A percentile compares a stretch with the other conserved stretches of the same genome.
These are phyloP conservation scores for Solanum chiquidenum DNA, from an alignment of 257 asterid species.

Conservation along the genomic window DNA sequence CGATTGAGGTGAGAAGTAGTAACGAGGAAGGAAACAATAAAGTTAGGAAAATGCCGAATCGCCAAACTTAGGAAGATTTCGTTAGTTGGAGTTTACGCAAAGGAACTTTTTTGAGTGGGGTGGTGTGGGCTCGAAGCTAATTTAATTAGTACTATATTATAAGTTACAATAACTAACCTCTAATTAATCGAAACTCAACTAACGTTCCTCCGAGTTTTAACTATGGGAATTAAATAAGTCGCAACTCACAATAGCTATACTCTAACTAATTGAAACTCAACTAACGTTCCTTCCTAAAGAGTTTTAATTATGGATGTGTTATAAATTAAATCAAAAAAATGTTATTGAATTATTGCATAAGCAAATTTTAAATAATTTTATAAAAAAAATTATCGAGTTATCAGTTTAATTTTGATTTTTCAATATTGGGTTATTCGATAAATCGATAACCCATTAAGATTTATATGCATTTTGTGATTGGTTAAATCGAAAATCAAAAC, in stretches of 20 bases:
- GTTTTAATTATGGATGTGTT: too few species aligned
- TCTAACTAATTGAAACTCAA: too few species aligned
- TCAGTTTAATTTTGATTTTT: too few species aligned
- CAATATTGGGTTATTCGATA: too few species aligned
- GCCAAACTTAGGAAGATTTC: background rate
- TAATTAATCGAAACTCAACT: background rate
- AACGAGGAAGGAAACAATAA: background rate
- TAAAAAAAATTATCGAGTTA: too few species aligned
- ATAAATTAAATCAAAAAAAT: too few species aligned
- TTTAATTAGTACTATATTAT: background rate
- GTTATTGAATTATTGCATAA: background rate
- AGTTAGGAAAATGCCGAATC: background rate
- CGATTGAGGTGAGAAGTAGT: background rate
- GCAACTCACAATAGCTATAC: too few species aligned
- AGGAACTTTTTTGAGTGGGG: background rate
- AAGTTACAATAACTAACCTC: background rate
- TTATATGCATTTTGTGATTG: too few species aligned
- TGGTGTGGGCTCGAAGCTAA: background rate
- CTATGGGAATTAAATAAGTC: background rate
- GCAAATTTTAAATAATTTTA: too few species aligned
- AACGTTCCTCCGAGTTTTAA: background rate
- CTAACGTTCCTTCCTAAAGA: too few species aligned
- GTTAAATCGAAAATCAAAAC: accelerated
- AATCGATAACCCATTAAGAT: background rate
- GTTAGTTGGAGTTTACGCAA: constrained; percentile 1